Conservation (phyloP, 345 rosid species). For the Zanthoxylum bungeanum region DNA sequence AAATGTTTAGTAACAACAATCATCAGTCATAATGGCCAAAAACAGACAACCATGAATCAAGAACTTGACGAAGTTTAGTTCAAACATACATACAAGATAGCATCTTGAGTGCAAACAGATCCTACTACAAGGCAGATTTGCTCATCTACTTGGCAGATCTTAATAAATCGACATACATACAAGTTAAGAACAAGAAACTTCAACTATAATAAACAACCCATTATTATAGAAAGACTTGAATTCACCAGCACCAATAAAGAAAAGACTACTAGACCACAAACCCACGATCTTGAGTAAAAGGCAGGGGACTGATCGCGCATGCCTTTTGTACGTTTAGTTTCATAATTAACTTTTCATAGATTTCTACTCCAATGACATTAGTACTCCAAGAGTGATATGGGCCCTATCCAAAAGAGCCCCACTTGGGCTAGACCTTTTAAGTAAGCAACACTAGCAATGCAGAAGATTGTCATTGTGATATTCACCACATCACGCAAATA, state of each 20-base stretch:
- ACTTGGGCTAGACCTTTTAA: background rate
- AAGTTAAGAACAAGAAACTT: background rate
- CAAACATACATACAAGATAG: background rate
- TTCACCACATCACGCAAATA: background rate
- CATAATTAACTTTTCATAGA: background rate
- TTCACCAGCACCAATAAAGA: background rate
- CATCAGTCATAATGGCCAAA: background rate
- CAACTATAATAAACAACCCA: background rate
- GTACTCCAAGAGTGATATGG: background rate
- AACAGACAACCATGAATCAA: background rate
- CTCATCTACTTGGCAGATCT: background rate
- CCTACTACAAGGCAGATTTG: background rate
- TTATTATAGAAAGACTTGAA: too few relatives aligned
- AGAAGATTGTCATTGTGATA: background rate
- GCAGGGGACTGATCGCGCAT: background rate
- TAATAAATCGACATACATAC: background rate
- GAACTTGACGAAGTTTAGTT: background rate
- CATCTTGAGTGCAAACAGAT: background rate
- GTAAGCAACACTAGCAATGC: background rate
- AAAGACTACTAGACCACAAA: background rate
- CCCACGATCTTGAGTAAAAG: background rate
- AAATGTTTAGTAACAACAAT: background rate
- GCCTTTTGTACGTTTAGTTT: background rate
- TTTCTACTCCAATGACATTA: background rate
- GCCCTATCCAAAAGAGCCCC: background rate